These are phyloP conservation scores for Aspergillus haitiensis DNA, from an alignment of 495 filamentous ascomycete species.

Conservation along the genomic window DNA sequence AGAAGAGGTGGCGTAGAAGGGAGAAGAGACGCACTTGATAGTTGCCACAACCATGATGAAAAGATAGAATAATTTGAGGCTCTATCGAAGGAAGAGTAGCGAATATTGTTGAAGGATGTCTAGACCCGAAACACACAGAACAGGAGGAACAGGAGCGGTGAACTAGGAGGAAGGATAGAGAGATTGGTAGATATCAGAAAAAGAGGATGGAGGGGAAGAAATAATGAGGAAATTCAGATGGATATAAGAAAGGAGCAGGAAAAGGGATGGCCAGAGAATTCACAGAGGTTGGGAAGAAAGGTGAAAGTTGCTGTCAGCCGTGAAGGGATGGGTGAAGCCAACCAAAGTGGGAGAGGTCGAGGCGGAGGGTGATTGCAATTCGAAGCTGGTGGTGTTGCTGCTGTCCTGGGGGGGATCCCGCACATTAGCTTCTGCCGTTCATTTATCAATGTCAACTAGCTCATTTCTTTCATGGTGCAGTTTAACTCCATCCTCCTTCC, in stretches of 20 bases:
- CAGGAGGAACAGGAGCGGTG: conserved; percentile 20
- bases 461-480: conserved; percentile 16
- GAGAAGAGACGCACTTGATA: conserved; percentile 36
- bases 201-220: conserved; percentile 6
- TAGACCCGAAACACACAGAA: conserved; percentile 16
- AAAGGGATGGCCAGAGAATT: conserved; percentile 20
- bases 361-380: conserved; percentile 23
- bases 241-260: conserved; percentile 16
- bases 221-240: conserved; percentile 25
- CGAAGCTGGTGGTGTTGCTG: conserved; percentile 15
- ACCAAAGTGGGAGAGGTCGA: conserved; percentile 28
- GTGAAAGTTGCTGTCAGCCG: conserved; percentile 22
- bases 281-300: conserved; percentile 19
- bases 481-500: conserved; percentile 13
- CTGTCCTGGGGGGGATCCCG: conserved; percentile 29
- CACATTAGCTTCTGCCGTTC: conserved; percentile 10
- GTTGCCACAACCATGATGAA: conserved; percentile 43
- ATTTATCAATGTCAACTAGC: conserved; percentile 12
- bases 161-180: conserved; percentile 15
- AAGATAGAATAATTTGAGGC: conserved; percentile 10
- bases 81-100: conserved; percentile 13
- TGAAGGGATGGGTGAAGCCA: conserved; percentile 19
- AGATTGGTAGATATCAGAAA: not conserved
- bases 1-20: conserved; percentile 15
- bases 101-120: conserved; percentile 12